Base-by-base conservation (phyloP, 176 grass and related monocot species). In the Sorghum bicolor region DNA sequence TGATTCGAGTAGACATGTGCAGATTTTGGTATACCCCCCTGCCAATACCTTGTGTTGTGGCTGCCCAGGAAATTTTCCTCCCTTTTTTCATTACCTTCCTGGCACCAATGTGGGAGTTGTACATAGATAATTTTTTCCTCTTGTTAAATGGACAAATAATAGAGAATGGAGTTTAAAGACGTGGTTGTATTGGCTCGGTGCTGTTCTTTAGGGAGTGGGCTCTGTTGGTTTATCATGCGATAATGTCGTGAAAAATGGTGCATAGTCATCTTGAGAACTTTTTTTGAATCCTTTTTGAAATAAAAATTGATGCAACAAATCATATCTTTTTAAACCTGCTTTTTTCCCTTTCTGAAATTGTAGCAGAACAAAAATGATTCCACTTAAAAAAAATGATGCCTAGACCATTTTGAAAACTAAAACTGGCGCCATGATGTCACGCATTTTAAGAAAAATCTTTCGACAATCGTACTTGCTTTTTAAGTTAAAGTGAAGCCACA, bases 1-100 rank as follows among this genome's bases (percentile, higher is more conserved):
- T 80, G 80, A 84, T 91, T 84, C 63, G 31, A 80, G 80, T 80
- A 86, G 84, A 83, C 75, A 82, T 67, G 74, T 92, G 90, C 90
- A 92, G 83, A 89, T 92, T 84, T 92, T 89, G 84, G 64, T 65
- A 77, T 71, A 77, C 71, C 84, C 78, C 79, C 70, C 84, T 81
- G 83, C 75, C 29, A 13, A 75, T 87, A 84, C 83, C 87, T 67
- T 72, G 68, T 76, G 76, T 34, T 66, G 57, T 73, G 43, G 76
- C 70, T 66, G 80, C 77, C 80, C 31, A 87, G 85, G 80, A 91
- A 83, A 17, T 70, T 87, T 80, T 67, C 63, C 58, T 80, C 52
- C 44, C 43, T 81, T 79, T 55, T 66, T 39, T 61, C 34, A 72
- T 91, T 33, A 41, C 68, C 43, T 84, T 91, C 72, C 64, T 78